Evolutionary conservation across 1,139 yeast genomes (phyloP), one percentile per base, ranked within the genome.

Genomic region (Pichiaceae sp.): DNA sequence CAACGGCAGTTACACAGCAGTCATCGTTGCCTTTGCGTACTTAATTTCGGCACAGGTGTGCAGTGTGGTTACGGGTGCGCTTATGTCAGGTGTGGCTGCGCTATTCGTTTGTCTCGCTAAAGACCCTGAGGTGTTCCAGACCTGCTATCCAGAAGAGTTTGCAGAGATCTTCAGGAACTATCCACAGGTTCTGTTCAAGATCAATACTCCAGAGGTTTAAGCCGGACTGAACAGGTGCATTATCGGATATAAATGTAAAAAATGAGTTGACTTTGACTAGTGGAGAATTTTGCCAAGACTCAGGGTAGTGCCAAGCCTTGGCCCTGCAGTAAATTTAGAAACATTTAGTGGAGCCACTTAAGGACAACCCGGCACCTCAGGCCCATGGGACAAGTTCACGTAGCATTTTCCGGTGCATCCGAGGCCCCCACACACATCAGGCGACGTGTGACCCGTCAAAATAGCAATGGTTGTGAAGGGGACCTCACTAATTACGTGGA

Each of bases 51-150:
- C 84, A 30, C 96, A 89, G 60, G 73, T 89, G 40, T 72, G 84
- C 39, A 75, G 84, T 48, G 69, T 86, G 42, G 66, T 87, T 17
- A 74, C 79, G 42, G 78, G 82, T 17, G 82, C 86, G 1, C 76
- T 87, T 42, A 78, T 76, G 42, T 78, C 89, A 1, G 96, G 96
- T 12, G 75, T 82, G 1, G 76, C 94, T 3, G 82, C 96, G 0
- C 80, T 89, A 57, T 87, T 87, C 59, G 80, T 87, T 34, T 91
- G 95, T 1, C 67, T 85, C 54, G 91, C 93, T 11, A 78, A 78
- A 49, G 95, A 87, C 50, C 96, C 96, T 0, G 93, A 86, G 49
- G 78, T 86, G 5, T 80, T 81, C 67, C 77, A 75, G 51, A 72
- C 73, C 63, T 72, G 85, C 33, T 81, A 86, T 54, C 86, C 95